phyloP scores from a whole-genome alignment of 805 yeast species.

The Teunomyces gatunensis region DNA sequence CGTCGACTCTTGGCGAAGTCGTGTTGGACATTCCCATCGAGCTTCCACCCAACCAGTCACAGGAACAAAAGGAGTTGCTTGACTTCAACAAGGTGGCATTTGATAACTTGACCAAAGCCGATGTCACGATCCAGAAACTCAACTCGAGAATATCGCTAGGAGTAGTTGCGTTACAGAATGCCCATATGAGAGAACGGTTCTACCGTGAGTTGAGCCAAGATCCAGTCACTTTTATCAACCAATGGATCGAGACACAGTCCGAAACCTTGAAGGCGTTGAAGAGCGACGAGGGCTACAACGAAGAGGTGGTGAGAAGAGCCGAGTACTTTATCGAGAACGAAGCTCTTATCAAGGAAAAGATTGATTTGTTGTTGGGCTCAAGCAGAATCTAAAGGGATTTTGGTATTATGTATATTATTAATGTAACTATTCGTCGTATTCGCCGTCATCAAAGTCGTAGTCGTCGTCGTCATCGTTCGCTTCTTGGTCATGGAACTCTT shows the following conservation, averaged over 20 bases:
- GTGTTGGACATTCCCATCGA: slow-evolving; percentile 66
- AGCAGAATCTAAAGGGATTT: slow-evolving; percentile 35
- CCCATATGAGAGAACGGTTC: slow-evolving; percentile 70
- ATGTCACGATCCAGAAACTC: slow-evolving; percentile 40
- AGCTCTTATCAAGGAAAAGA: slow-evolving; percentile 65
- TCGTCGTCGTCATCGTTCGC: slow-evolving; percentile 21
- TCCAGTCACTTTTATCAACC: slow-evolving; percentile 71
- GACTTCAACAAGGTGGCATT: slow-evolving; percentile 39
- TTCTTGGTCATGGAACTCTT: slow-evolving; percentile 11
- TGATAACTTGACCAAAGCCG: slow-evolving; percentile 43
- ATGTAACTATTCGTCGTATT: slow-evolving; percentile 7
- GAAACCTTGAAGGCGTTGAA: slow-evolving; percentile 81
- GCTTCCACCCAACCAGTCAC: slow-evolving; percentile 36
- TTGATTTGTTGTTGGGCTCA: slow-evolving; percentile 68
- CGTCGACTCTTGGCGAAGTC: slow-evolving; percentile 76
- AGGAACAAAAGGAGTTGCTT: slow-evolving; percentile 36
- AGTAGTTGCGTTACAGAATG: slow-evolving; percentile 51
- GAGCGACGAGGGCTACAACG: slow-evolving; percentile 87
- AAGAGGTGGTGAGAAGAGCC: slow-evolving; percentile 83
- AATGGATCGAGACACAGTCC: slow-evolving; percentile 76
- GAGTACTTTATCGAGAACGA: slow-evolving; percentile 73
- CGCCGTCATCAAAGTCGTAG: slow-evolving; percentile 12
- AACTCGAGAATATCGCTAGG: slow-evolving; percentile 47
- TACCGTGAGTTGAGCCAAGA: slow-evolving; percentile 69
- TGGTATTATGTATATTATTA: slow-evolving; percentile 2